These are phyloP conservation scores for Butyriboletus appendiculatus DNA, from an alignment of 1,284 basidiomycete species.

Conservation along the genomic window DNA sequence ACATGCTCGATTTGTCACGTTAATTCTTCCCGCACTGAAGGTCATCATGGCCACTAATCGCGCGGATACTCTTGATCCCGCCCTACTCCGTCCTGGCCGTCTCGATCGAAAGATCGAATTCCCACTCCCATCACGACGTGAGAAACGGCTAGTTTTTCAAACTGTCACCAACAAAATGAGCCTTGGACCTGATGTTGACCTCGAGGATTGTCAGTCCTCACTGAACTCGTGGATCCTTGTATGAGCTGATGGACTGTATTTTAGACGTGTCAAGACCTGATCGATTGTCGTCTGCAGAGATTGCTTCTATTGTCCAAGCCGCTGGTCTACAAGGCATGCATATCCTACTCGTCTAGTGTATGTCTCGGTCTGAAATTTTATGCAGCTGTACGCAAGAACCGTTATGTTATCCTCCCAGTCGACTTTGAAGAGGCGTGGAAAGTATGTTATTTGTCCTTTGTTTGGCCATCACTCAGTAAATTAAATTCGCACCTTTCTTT, in stretches of 20 bases:
- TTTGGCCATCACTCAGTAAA: conserved; percentile 40
- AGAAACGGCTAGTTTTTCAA: conserved; percentile 98
- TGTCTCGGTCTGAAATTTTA: conserved; percentile 6
- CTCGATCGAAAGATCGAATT: conserved; percentile 99
- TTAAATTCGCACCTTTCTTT: conserved; percentile 40
- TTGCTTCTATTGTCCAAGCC: conserved; percentile 94
- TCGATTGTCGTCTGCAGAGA: conserved; percentile 93
- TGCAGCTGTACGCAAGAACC: conserved; percentile 93
- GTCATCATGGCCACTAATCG: conserved; percentile 99
- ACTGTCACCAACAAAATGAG: conserved; percentile 99
- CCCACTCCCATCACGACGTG: conserved; percentile 91
- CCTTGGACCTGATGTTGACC: conserved; percentile 94
- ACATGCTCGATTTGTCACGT: background rate
- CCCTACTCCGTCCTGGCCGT: conserved; percentile 95
- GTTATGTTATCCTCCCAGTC: conserved; percentile 94
- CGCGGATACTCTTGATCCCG: conserved; percentile 95
- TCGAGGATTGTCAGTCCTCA: conserved; percentile 87
- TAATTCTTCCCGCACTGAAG: conserved; percentile 41
- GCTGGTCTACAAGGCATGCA: conserved; percentile 91
- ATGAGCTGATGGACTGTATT: conserved; percentile 12
- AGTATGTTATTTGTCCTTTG: conserved; percentile 61
- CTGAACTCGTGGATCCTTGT: background rate
- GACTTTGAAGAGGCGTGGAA: conserved; percentile 99
- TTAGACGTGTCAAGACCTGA: conserved; percentile 96
- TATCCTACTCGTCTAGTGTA: background rate